Percentiles rank a stretch among this genome's conserved stretches.
Conservation (phyloP, 2,329 filamentous ascomycete species). For the Tolypocladium ophioglossoides region DNA sequence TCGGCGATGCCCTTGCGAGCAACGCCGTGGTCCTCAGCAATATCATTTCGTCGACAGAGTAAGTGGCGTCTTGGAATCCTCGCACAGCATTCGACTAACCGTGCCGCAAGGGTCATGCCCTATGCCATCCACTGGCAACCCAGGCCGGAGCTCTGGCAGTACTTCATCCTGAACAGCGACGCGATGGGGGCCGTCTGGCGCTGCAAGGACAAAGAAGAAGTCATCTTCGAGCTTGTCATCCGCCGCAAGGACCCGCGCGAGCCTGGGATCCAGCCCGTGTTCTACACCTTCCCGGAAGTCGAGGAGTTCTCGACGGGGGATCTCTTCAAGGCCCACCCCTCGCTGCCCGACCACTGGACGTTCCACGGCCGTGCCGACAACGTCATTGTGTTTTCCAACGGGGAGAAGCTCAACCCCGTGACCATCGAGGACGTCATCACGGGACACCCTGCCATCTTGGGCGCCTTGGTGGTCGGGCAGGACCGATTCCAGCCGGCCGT, state of each 20-base stretch:
- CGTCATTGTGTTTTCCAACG: conserved; percentile 29
- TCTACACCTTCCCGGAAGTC: conserved; percentile 28
- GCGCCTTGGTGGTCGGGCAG: conserved; percentile 29
- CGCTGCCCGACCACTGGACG: conserved; percentile 19
- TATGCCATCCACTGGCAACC: conserved; percentile 21
- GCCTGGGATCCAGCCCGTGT: conserved; percentile 21
- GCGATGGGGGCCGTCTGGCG: conserved; percentile 29
- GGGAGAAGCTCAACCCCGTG: conserved; percentile 31
- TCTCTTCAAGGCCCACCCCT: conserved; percentile 27
- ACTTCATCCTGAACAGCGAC: conserved; percentile 28
- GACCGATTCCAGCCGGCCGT: conserved; percentile 35
- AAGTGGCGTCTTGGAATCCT: conserved; percentile 3
- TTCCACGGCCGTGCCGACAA: conserved; percentile 27
- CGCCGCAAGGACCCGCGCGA: conserved; percentile 13
- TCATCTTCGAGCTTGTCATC: conserved; percentile 14
- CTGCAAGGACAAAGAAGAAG: not conserved
- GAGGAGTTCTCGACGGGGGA: conserved; percentile 34
- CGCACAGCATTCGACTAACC: no score
- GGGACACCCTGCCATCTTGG: conserved; percentile 16
- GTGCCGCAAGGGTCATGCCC: conserved; percentile 17
- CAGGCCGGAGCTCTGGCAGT: conserved; percentile 26
- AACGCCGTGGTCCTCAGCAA: conserved; percentile 23
- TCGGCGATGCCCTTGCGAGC: conserved; percentile 25
- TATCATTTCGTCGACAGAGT: conserved; percentile 32
- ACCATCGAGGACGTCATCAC: conserved; percentile 22